Evolutionary conservation across 495 filamentous ascomycete species (phyloP).

Genomic region (Parathielavia appendiculata): DNA sequence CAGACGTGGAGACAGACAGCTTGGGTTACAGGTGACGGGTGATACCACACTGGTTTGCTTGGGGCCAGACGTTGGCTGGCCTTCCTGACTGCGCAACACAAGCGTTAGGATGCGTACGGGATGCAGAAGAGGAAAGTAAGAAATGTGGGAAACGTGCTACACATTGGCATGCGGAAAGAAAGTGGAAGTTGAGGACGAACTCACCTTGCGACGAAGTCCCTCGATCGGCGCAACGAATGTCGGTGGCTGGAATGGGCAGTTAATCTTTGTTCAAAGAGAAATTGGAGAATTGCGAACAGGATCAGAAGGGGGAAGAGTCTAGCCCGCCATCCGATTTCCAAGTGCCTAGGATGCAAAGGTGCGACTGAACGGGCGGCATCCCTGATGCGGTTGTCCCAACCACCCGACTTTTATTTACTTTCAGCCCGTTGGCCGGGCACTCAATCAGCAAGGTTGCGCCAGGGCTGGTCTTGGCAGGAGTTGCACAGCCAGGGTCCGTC

Average conservation of each 20-base stretch:
- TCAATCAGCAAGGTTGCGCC: slow-evolving; percentile 8
- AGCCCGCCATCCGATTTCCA: slow-evolving; percentile 12
- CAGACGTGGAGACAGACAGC: not conserved
- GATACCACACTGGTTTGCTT: slow-evolving; percentile 4
- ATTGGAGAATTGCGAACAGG: not conserved
- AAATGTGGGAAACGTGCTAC: not conserved
- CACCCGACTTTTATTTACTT: slow-evolving; percentile 37
- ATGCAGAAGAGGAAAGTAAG: slow-evolving; percentile 11
- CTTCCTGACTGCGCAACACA: slow-evolving; percentile 6
- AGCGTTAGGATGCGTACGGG: slow-evolving; percentile 4
- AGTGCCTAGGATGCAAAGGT: not conserved
- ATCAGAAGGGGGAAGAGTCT: slow-evolving; percentile 3
- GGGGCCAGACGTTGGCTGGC: slow-evolving; percentile 2
- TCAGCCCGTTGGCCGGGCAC: slow-evolving; percentile 29
- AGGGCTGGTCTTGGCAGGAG: slow-evolving; percentile 13
- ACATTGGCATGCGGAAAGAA: not conserved
- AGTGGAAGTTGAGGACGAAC: not conserved
- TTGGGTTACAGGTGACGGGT: slow-evolving; percentile 2
- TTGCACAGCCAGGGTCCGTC: slow-evolving; percentile 6
- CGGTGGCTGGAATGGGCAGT: slow-evolving; percentile 13
- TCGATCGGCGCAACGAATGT: slow-evolving; percentile 9
- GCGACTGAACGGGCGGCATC: slow-evolving; percentile 13
- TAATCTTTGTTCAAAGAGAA: not conserved
- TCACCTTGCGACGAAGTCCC: not conserved
- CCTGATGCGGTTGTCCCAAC: slow-evolving; percentile 28